Conservation (phyloP, 2,329 filamentous ascomycete species). For the Arthroderma uncinatum region DNA sequence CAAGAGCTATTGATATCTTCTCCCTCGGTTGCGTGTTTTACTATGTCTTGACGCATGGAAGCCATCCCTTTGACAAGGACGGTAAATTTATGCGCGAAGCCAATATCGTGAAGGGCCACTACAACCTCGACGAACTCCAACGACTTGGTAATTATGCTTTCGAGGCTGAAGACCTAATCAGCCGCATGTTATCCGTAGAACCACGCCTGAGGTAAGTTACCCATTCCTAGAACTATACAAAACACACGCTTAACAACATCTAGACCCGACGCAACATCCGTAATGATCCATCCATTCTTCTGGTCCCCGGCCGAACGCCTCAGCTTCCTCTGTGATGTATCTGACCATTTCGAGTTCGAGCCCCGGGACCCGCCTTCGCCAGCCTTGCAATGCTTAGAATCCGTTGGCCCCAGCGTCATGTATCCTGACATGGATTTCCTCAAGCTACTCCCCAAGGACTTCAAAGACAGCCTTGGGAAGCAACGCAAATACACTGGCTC, state of each 20-base stretch:
- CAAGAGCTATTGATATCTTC: slow-evolving; percentile 94
- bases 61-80: slow-evolving; percentile 87
- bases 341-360: slow-evolving; percentile 92
- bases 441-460: slow-evolving; percentile 60
- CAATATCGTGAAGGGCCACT: slow-evolving; percentile 87
- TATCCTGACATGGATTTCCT: slow-evolving; percentile 64
- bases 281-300: slow-evolving; percentile 93
- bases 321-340: slow-evolving; percentile 88
- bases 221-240: not conserved
- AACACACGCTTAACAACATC: not conserved
- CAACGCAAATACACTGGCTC: slow-evolving; percentile 88
- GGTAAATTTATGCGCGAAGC: slow-evolving; percentile 92
- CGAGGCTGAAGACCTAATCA: slow-evolving; percentile 79
- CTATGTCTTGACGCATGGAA: slow-evolving; percentile 89
- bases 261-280: slow-evolving; percentile 59
- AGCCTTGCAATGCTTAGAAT: slow-evolving; percentile 50
- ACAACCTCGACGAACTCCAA: slow-evolving; percentile 59
- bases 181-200: slow-evolving; percentile 61
- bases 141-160: slow-evolving; percentile 70
- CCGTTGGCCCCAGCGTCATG: slow-evolving; percentile 34
- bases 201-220: slow-evolving; percentile 46
- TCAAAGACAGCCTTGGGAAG: slow-evolving; percentile 81
- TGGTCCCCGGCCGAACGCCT: slow-evolving; percentile 84
- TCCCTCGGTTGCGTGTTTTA: slow-evolving; percentile 96
- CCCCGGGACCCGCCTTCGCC: slow-evolving; percentile 67